Evolutionary conservation across 2,329 filamentous ascomycete species (phyloP), one percentile per base, ranked within the genome.

Genomic region (Alternaria metachromatica): DNA sequence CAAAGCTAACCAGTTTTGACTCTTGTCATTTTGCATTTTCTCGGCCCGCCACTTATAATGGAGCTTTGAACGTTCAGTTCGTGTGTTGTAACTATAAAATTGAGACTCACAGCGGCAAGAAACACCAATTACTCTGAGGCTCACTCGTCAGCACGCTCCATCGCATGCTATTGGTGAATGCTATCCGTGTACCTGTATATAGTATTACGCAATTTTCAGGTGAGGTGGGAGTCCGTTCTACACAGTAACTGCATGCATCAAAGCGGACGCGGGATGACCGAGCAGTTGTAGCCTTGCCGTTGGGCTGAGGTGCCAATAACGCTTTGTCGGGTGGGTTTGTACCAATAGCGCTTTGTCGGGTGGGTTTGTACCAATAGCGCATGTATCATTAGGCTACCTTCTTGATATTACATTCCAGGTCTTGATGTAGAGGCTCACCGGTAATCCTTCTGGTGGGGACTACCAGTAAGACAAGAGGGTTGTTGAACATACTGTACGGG

Each of bases 201-300:
- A 11, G 25, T 8, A 25, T 20, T 18, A 33, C 41, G 18, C n/a
- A 33, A 23, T 30, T 9, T 33, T 11, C 53, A 23, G 21, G 12
- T 23, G 45, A 28, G 43, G 28, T 18, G 12, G 55, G 50, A 13
- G 12, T 43, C n/a, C 28, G 26, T 26, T 25, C 26, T n/a, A 21
- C 4, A 15, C 45, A 43, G 46, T 23, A 45, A 13, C 45, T 60
- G 20, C 28, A 75, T 76, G 53, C 57, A 53, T 71, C 64, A 69
- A 66, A 74, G 73, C 71, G 68, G 63, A 67, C 15, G 71, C 70
- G 72, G 72, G 61, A 69, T 43, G 68, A 65, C 72, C 68, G 72
- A 61, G 58, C 45, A 37, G 44, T 63, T 48, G 56, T 61, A 71
- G 63, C 69, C 68, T 65, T 71, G 60, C 65, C 53, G 61, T 55